A percentile compares a stretch with the other conserved stretches of the same genome.
Conservation (phyloP, 2,329 filamentous ascomycete species). For the Pseudophaeomoniella oleicola region DNA sequence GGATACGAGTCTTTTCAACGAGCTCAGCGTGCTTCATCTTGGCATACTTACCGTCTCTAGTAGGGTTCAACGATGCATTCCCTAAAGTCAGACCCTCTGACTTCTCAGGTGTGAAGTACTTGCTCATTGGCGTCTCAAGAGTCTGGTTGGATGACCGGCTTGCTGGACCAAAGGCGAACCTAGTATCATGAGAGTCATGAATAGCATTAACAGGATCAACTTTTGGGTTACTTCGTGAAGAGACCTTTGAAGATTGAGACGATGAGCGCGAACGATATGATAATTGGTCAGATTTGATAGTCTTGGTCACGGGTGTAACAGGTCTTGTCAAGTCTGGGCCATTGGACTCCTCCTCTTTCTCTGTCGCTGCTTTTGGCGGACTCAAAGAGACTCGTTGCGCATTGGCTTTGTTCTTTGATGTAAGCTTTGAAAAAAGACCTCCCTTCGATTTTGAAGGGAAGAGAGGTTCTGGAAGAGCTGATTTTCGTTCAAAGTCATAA, state of each 20-base stretch:
- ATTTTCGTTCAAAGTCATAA: neutral
- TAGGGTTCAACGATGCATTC: neutral
- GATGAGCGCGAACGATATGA: no score
- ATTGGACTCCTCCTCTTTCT: no score
- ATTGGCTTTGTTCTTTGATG: neutral
- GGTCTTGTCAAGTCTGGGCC: no score
- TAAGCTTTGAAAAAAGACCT: neutral
- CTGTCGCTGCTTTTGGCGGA: neutral
- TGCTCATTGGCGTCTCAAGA: neutral
- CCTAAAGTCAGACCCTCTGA: neutral
- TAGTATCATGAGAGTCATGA: neutral
- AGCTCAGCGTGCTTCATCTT: neutral
- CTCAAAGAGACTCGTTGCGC: neutral
- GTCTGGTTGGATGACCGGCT: neutral
- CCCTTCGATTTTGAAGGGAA: neutral
- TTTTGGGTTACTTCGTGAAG: neutral
- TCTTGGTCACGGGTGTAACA: no score
- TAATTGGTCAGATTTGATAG: no score
- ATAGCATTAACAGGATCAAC: neutral
- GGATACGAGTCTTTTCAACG: neutral
- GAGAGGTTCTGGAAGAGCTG: neutral
- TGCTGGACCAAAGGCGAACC: neutral
- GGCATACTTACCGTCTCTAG: neutral
- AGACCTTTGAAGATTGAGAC: neutral
- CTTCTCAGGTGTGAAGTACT: neutral